phyloP scores from a whole-genome alignment of 768 basidiomycete species.

The Ramaria rubella region DNA sequence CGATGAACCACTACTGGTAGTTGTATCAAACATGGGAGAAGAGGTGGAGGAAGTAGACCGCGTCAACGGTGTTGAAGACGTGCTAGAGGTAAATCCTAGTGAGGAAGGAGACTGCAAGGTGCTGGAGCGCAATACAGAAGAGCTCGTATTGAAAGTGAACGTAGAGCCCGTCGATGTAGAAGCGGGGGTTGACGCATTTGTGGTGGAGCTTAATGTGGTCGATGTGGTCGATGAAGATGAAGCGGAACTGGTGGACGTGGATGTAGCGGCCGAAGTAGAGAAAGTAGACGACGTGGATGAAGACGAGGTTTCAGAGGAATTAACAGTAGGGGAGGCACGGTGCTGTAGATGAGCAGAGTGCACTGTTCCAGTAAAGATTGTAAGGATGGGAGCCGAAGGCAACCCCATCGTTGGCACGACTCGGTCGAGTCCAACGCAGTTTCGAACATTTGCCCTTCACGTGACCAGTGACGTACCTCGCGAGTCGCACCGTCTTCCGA shows the following conservation, averaged over 20 bases:
- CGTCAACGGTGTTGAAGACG: background rate
- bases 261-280: background rate
- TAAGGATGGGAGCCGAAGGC: background rate
- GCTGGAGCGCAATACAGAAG: too few species aligned
- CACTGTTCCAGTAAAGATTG: background rate
- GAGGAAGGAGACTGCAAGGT: too few species aligned
- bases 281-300: background rate
- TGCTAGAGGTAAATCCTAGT: background rate
- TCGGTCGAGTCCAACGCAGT: too few species aligned
- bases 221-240: background rate
- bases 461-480: too few species aligned
- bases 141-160: background rate
- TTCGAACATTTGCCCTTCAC: too few species aligned
- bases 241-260: background rate
- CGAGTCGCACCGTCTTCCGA: too few species aligned
- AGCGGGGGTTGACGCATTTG: background rate
- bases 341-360: background rate
- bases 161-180: background rate
- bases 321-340: too few species aligned
- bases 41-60: background rate
- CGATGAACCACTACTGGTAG: background rate
- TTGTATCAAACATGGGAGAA: background rate
- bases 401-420: constrained; percentile 1
- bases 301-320: background rate
- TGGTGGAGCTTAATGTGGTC: background rate